phyloP scores from a whole-genome alignment of 371 early-diverging fungal genomes.

The Mucor sp. region DNA sequence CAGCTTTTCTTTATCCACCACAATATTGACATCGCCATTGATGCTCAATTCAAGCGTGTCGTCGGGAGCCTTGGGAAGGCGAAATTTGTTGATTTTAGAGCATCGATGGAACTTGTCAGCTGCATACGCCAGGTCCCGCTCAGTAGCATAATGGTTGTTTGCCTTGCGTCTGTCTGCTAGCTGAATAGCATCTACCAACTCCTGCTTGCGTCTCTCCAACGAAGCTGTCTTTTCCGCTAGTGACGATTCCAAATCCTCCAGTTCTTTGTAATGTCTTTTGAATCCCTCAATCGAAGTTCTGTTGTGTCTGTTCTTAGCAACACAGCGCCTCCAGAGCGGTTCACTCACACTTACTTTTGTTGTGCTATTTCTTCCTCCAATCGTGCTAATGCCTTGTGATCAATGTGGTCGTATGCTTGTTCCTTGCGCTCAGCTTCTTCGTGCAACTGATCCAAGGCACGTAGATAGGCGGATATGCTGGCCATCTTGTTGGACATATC shows the following conservation, averaged over 20 bases:
- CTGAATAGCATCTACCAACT: neutral
- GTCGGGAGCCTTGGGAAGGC: neutral
- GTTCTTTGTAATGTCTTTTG: neutral
- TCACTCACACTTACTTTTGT: neutral
- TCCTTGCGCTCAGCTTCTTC: neutral
- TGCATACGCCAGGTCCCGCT: neutral
- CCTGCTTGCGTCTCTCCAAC: neutral
- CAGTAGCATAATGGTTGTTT: neutral
- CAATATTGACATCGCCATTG: neutral
- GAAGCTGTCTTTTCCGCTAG: neutral
- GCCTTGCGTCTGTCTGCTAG: neutral
- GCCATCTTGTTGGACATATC: neutral
- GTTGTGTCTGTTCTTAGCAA: neutral
- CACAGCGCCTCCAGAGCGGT: neutral
- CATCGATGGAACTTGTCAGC: neutral
- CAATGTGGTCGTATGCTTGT: neutral
- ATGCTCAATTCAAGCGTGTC: conserved; percentile 1
- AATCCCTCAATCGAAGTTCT: neutral
- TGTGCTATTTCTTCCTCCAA: neutral
- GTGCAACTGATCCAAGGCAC: neutral
- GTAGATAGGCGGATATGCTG: neutral
- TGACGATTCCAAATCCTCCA: neutral
- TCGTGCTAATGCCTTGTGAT: neutral
- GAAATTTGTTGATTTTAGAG: neutral
- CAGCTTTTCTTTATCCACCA: neutral